A percentile compares a stretch with the other conserved stretches of the same genome.
These are phyloP conservation scores for Aspergillus sp. DNA, from an alignment of 2,329 filamentous ascomycete genomes.

Conservation along the genomic window DNA sequence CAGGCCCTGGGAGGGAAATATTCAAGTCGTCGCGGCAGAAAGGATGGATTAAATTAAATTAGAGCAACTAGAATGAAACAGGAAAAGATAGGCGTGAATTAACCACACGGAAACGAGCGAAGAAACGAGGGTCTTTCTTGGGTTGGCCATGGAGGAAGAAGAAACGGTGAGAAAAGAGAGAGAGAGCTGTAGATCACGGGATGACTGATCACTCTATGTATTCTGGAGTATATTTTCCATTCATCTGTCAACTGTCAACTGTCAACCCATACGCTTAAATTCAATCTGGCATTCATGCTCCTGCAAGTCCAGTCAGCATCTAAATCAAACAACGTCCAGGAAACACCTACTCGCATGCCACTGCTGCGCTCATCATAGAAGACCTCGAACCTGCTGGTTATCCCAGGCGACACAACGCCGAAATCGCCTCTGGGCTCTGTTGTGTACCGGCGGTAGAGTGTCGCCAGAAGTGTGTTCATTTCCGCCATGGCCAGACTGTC, in stretches of 20 bases:
- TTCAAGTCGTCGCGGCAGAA: too few species aligned
- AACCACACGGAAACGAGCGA: not conserved
- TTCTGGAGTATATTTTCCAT: too few species aligned
- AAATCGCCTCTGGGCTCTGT: slow-evolving; percentile 22
- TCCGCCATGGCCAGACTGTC: slow-evolving; percentile 43
- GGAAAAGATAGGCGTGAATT: not conserved
- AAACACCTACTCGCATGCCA: not conserved
- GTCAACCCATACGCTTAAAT: too few species aligned
- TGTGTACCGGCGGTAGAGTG: slow-evolving; percentile 37
- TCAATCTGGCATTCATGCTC: slow-evolving; percentile 2
- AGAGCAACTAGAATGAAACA: not conserved
- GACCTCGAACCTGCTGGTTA: slow-evolving; percentile 22
- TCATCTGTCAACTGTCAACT: too few species aligned
- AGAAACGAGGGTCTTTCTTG: too few species aligned
- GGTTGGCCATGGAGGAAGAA: too few species aligned
- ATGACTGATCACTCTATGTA: too few species aligned
- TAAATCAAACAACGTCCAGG: not conserved
- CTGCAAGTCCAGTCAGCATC: not conserved
- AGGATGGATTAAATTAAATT: not conserved
- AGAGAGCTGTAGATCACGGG: slow-evolving; percentile 2
- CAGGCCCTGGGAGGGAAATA: too few species aligned
- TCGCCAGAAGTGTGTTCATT: slow-evolving; percentile 40
- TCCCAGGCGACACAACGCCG: slow-evolving; percentile 14
- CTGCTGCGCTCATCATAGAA: slow-evolving; percentile 17
- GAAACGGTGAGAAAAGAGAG: slow-evolving; percentile 3